A percentile compares a stretch with the other conserved stretches of the same genome.
Conservation (phyloP, 176 grass and related monocot species). For the Aegilops sharonensis region DNA sequence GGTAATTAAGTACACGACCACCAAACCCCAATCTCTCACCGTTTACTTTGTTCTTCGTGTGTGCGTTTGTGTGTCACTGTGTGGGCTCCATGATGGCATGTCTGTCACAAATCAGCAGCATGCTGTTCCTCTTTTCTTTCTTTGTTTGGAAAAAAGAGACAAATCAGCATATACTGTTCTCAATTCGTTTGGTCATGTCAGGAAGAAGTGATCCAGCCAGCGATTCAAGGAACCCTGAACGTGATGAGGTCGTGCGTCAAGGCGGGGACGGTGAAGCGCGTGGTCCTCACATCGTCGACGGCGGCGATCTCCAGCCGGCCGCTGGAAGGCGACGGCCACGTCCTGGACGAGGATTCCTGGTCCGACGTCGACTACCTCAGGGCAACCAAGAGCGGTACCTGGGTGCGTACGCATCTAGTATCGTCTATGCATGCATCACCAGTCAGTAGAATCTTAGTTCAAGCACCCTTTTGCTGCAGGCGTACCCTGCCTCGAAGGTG, state of each 20-base stretch:
- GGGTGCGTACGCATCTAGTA: conserved; percentile 27
- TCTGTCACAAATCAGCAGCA: not conserved
- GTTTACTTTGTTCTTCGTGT: not conserved
- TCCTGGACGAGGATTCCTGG: conserved; percentile 62
- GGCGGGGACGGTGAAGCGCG: conserved; percentile 60
- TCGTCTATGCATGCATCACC: no score
- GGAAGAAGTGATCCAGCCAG: conserved; percentile 16
- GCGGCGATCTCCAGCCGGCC: conserved; percentile 39
- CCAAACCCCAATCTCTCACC: not conserved
- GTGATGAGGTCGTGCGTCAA: conserved; percentile 62
- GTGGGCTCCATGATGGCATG: not conserved
- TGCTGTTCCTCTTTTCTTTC: not conserved
- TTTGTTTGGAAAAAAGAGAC: no score
- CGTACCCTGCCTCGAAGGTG: conserved; percentile 53
- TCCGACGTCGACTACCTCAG: conserved; percentile 58
- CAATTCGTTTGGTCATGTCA: not conserved
- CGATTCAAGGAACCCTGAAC: not conserved
- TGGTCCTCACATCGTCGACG: conserved; percentile 70
- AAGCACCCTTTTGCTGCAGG: conserved; percentile 29
- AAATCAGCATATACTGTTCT: not conserved
- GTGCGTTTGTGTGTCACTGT: not conserved
- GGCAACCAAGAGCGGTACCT: conserved; percentile 27
- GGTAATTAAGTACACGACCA: conserved; percentile 7
- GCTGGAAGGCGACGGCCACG: conserved; percentile 40
- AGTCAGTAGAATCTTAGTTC: no score